Conservation (phyloP, 2,329 filamentous ascomycete species). For the Pseudomassariella vexata region DNA sequence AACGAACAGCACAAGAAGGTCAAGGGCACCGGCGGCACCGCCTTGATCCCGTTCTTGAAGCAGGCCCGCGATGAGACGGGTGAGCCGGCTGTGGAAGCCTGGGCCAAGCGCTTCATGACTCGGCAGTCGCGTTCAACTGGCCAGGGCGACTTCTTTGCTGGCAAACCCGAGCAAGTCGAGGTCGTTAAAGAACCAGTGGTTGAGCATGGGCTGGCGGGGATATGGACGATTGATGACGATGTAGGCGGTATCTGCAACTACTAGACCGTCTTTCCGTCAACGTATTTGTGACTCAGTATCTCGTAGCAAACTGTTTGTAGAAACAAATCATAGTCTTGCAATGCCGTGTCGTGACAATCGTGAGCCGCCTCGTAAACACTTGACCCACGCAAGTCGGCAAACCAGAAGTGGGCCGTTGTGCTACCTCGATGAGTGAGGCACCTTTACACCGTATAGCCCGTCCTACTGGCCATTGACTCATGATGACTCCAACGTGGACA, state of each 20-base stretch:
- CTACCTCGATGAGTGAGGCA: no score
- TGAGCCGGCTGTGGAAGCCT: slow-evolving; percentile 73
- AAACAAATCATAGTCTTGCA: no score
- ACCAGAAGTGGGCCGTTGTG: no score
- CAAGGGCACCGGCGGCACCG: slow-evolving; percentile 87
- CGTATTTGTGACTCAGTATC: no score
- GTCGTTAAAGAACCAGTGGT: slow-evolving; percentile 20
- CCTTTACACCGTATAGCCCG: no score
- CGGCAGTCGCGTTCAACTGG: slow-evolving; percentile 43
- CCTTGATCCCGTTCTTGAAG: slow-evolving; percentile 91
- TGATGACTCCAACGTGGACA: no score
- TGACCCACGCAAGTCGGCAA: no score
- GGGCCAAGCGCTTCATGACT: slow-evolving; percentile 54
- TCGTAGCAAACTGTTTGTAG: no score
- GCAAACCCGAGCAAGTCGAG: slow-evolving; percentile 40
- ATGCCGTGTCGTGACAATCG: no score
- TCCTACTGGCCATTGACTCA: no score
- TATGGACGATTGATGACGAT: slow-evolving; percentile 82
- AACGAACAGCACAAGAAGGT: slow-evolving; percentile 52
- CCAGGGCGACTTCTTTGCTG: slow-evolving; percentile 51
- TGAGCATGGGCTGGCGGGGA: slow-evolving; percentile 64
- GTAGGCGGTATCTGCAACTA: slow-evolving; percentile 60
- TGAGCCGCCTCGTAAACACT: no score
- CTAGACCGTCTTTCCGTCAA: slow-evolving; percentile 23
- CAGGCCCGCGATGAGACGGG: slow-evolving; percentile 95